Conservation (phyloP, 2,329 filamentous ascomycete genomes). For the Phialophora tarda region DNA sequence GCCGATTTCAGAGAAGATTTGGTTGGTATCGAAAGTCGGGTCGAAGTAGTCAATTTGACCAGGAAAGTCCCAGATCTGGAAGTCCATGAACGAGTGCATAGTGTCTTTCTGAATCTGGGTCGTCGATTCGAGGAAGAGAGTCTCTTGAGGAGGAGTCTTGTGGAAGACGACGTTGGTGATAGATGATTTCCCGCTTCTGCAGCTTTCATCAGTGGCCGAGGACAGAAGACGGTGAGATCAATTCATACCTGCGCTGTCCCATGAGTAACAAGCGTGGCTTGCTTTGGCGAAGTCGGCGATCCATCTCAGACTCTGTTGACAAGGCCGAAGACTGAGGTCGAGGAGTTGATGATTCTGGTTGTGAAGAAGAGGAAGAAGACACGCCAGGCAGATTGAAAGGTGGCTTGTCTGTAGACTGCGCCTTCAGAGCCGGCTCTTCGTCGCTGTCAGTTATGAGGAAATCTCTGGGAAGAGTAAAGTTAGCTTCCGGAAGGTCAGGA, state of each 20-base stretch:
- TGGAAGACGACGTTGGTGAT: slow-evolving; percentile 99
- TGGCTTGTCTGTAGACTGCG: slow-evolving; percentile 3
- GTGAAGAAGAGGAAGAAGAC: background rate
- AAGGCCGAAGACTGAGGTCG: background rate
- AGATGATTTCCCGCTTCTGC: slow-evolving; percentile 94
- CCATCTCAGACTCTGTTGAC: slow-evolving; percentile 26
- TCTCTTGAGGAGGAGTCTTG: slow-evolving; percentile 94
- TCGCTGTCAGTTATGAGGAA: slow-evolving; percentile 23
- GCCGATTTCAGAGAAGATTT: slow-evolving; percentile 92
- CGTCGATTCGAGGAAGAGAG: slow-evolving; percentile 92
- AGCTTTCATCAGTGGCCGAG: slow-evolving; percentile 9
- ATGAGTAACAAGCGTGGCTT: slow-evolving; percentile 90
- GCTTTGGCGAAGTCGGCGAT: slow-evolving; percentile 58
- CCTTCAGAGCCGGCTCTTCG: slow-evolving; percentile 19
- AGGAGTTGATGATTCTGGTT: background rate
- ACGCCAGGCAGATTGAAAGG: background rate
- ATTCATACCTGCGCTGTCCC: slow-evolving; percentile 84
- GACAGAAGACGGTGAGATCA: background rate
- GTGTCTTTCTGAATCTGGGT: slow-evolving; percentile 92
- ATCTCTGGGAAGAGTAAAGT: slow-evolving; percentile 23
- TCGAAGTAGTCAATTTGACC: slow-evolving; percentile 93
- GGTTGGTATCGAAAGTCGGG: slow-evolving; percentile 78
- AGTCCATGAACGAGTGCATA: slow-evolving; percentile 98
- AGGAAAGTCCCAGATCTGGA: slow-evolving; percentile 97
- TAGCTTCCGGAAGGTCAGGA: slow-evolving; percentile 22